Percentiles rank a stretch among this genome's conserved stretches.
These are phyloP conservation scores for Vigna hirtella DNA, from an alignment of 306 rosid genomes.

Conservation along the genomic window DNA sequence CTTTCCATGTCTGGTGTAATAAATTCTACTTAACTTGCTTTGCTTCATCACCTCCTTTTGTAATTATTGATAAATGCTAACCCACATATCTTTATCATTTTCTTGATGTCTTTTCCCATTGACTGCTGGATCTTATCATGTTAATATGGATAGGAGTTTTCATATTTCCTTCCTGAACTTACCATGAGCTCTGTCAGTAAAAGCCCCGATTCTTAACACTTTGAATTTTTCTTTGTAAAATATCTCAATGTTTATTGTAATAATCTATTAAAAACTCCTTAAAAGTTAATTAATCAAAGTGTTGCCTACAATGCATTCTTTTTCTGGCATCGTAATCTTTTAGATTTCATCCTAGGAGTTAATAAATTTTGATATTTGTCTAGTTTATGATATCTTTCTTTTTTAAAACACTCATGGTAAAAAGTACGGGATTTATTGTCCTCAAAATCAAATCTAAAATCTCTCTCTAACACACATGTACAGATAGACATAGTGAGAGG, in stretches of 20 bases:
- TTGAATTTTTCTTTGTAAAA: neutral
- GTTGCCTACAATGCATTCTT: neutral
- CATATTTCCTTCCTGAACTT: slow-evolving; percentile 1
- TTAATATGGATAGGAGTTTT: neutral
- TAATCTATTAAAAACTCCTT: neutral
- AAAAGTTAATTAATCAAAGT: neutral
- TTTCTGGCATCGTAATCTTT: neutral
- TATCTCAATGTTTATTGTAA: neutral
- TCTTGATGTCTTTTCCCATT: neutral
- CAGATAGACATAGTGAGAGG: no score
- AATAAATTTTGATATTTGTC: neutral
- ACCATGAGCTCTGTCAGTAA: neutral
- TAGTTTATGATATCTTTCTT: neutral
- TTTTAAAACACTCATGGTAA: neutral
- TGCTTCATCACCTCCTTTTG: slow-evolving; percentile 49
- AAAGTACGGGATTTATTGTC: neutral
- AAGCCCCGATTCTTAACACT: neutral
- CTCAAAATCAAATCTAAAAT: no score
- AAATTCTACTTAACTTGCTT: slow-evolving; percentile 57
- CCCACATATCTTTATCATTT: slow-evolving; percentile 25
- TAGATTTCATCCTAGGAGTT: neutral
- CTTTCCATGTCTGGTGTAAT: slow-evolving; percentile 67
- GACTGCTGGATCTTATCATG: slow-evolving; percentile 10
- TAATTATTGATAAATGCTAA: slow-evolving; percentile 44
- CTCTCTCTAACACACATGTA: no score